Conservation (phyloP, 2,329 filamentous ascomycete genomes). For the Fusarium armeniacum region DNA sequence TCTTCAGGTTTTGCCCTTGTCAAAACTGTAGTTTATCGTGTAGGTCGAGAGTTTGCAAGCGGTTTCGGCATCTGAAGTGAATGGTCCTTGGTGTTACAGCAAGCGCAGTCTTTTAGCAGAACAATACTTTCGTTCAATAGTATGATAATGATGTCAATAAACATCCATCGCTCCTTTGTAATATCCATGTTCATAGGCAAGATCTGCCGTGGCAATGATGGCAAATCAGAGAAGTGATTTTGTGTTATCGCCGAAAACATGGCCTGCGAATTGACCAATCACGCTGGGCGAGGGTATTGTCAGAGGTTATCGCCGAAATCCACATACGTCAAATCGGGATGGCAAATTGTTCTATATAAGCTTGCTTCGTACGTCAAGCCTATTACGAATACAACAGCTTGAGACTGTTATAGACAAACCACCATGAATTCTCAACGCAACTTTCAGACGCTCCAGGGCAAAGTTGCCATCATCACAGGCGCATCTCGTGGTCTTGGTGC, state of each 20-base stretch:
- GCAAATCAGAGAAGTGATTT: not conserved
- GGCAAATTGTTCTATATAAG: not conserved
- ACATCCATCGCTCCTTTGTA: not conserved
- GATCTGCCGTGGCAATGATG: not conserved
- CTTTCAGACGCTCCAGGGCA: constrained; percentile 32
- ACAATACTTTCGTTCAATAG: not conserved
- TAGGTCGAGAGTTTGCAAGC: not conserved
- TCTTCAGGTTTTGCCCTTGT: constrained; percentile 27
- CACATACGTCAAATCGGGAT: constrained; percentile 8
- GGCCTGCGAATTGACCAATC: not conserved
- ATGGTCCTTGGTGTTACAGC: not conserved
- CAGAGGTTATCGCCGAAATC: constrained; percentile 27
- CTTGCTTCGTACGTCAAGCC: no score
- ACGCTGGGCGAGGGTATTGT: no score
- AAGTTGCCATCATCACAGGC: constrained; percentile 32
- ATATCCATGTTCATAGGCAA: not conserved
- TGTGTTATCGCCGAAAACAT: constrained; percentile 21
- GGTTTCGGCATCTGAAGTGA: not conserved
- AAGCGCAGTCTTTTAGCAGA: not conserved
- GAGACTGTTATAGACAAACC: not conserved
- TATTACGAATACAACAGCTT: not conserved
- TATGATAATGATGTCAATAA: fast-evolving
- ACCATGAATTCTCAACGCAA: constrained; percentile 16
- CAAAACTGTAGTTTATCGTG: constrained; percentile 15
- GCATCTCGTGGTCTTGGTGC: constrained; percentile 35